Evolutionary conservation across 495 filamentous ascomycete genomes (phyloP), one percentile per base, ranked within the genome.

Genomic region (Aspergillus campestris): DNA sequence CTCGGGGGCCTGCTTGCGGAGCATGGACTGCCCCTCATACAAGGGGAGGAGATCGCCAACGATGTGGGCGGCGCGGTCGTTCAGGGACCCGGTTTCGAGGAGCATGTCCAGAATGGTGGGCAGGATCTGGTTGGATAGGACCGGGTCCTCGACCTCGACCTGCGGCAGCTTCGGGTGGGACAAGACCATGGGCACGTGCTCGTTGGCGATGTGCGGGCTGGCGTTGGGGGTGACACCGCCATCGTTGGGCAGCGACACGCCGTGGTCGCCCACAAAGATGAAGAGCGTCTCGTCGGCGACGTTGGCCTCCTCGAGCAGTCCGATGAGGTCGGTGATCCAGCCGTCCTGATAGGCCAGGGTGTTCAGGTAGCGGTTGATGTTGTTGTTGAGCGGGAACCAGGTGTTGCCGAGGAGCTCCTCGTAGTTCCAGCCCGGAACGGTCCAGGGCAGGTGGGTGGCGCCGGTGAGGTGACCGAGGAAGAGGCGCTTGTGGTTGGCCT

Each of bases 401-500:
- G 52, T 45, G 9, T 46, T 45, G 3, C 53, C 50, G 1, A 62
- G 27, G 15, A 53, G 40, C 13, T 62, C 50, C 30, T 58, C 49
- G 8, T 56, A 59, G 8, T 67, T 52, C n/a, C 57, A 47, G 55
- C 55, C 47, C 5, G 66, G 69, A 12, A 51, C 60, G 9, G 45
- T 53, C 51, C 54, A 72, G 0, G 69, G 66, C 37, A 63, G 64
- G 33, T 72, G 69, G 1, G 62, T 70, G 14, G 59, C 59, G 47
- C 61, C 62, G 6, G 69, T 72, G 28, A 72, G 44, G 44, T 72
- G 69, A 2, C 58, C 61, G n/a, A 72, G 47, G 41, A 72, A 72
- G 7, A 70, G 44, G 14, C 69, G 62, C 30, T 58, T 56, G 14
- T 65, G 58, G 27, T 57, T 61, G 37, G 53, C 40, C 37, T 69